phyloP scores from a whole-genome alignment of 257 asterid genomes.

The Solanum phureja region DNA sequence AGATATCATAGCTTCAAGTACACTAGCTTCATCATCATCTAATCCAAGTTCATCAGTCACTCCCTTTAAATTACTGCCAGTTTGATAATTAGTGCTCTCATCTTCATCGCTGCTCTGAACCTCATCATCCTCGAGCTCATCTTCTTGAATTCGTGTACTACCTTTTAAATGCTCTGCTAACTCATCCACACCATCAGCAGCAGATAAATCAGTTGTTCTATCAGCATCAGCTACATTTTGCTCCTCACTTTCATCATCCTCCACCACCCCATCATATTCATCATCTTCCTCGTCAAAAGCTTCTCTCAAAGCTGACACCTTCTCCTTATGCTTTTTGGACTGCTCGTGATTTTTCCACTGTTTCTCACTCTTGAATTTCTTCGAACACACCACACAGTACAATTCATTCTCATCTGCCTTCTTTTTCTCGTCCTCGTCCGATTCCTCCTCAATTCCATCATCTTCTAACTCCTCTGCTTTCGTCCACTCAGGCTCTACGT shows the following conservation, averaged over 20 bases:
- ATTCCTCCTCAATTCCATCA: conserved; percentile 38
- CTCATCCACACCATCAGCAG: conserved; percentile 40
- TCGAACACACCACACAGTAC: conserved; percentile 83
- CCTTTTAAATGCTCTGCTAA: conserved; percentile 37
- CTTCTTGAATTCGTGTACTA: conserved; percentile 28
- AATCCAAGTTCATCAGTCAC: conserved; percentile 16
- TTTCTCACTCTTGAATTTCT: conserved; percentile 90
- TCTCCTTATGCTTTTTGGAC: conserved; percentile 94
- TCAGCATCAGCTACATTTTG: conserved; percentile 24
- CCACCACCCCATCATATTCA: conserved; percentile 32
- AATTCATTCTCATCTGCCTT: conserved; percentile 31
- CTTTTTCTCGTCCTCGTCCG: conserved; percentile 38
- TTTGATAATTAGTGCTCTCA: conserved; percentile 12
- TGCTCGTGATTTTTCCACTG: conserved; percentile 98
- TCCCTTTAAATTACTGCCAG: conserved; percentile 13
- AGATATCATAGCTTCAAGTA: conserved; percentile 79
- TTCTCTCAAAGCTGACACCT: conserved; percentile 67
- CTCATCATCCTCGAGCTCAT: conserved; percentile 26
- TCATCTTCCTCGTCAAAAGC: conserved; percentile 64
- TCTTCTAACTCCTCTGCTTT: conserved; percentile 60
- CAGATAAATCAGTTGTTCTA: conserved; percentile 35
- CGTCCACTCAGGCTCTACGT: conserved; percentile 85
- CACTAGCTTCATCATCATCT: conserved; percentile 53
- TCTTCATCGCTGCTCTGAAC: conserved; percentile 22
- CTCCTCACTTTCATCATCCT: conserved; percentile 20